Percentiles rank a stretch among this genome's conserved stretches.
Evolutionary conservation across 176 grass and related monocot genomes (phyloP).

Genomic region (Olyra latifolia): DNA sequence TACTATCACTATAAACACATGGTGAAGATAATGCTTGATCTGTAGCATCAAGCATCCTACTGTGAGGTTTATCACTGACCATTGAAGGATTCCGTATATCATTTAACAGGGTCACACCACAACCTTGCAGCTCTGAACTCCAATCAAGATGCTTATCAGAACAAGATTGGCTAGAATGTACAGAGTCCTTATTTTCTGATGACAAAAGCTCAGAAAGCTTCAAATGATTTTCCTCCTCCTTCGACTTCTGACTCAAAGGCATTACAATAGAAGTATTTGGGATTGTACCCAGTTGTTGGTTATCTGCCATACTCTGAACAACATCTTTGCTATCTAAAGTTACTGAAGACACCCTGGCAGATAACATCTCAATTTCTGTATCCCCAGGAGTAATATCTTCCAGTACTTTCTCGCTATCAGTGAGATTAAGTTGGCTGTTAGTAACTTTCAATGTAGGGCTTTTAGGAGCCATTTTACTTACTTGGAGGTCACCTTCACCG

Average conservation of each 20-base stretch:
- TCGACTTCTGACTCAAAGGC: slow-evolving; percentile 7
- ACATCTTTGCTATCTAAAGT: slow-evolving; percentile 46
- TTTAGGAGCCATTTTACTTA: slow-evolving; percentile 17
- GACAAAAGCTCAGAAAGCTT: slow-evolving; percentile 21
- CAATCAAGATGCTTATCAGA: slow-evolving; percentile 42
- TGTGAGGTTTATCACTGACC: slow-evolving; percentile 8
- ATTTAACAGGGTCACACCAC: neutral
- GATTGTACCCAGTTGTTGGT: slow-evolving; percentile 19
- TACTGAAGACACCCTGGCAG: slow-evolving; percentile 51
- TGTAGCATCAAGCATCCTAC: slow-evolving; percentile 27
- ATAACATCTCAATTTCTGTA: slow-evolving; percentile 39
- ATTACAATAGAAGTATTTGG: slow-evolving; percentile 5
- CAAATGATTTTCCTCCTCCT: slow-evolving; percentile 8
- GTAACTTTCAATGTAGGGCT: slow-evolving; percentile 20
- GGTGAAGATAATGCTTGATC: slow-evolving; percentile 23
- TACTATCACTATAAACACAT: slow-evolving; percentile 27
- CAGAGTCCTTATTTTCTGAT: slow-evolving; percentile 15
- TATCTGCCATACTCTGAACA: slow-evolving; percentile 2
- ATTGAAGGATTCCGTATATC: slow-evolving; percentile 20
- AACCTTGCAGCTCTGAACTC: slow-evolving; percentile 28
- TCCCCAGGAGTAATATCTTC: slow-evolving; percentile 35
- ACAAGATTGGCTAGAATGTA: slow-evolving; percentile 23
- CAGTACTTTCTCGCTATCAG: slow-evolving; percentile 13
- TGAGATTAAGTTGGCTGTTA: slow-evolving; percentile 26
- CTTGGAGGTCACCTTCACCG: slow-evolving; percentile 2